Conservation (phyloP, 441 rosid genomes). For the Dalechampia spathulata region DNA sequence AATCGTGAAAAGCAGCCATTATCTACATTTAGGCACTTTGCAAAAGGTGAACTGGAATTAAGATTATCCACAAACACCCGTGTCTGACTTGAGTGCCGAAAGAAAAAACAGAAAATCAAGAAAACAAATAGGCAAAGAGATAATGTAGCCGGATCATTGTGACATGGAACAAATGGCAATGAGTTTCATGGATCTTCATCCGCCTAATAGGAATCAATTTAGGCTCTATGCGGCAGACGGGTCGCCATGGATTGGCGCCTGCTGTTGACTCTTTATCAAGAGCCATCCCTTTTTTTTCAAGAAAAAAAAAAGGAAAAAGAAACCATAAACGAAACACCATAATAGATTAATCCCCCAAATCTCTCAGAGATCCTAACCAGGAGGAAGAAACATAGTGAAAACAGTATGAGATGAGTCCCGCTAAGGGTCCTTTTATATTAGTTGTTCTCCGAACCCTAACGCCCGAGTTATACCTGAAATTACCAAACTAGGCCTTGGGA, state of each 20-base stretch:
- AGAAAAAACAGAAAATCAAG: too few species aligned
- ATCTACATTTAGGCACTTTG: slow-evolving; percentile 28
- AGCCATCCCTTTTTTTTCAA: too few species aligned
- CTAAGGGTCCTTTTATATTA: too few species aligned
- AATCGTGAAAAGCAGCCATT: slow-evolving; percentile 26
- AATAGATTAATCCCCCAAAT: too few species aligned
- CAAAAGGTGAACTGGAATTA: slow-evolving; percentile 29
- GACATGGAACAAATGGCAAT: slow-evolving; percentile 24
- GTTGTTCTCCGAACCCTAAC: too few species aligned
- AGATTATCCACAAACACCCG: slow-evolving; percentile 31
- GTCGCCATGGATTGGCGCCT: slow-evolving; percentile 32
- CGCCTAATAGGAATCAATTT: slow-evolving; percentile 21
- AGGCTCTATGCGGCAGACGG: slow-evolving; percentile 51
- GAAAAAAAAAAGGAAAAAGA: too few species aligned
- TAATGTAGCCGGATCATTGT: slow-evolving; percentile 28
- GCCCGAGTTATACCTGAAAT: too few species aligned
- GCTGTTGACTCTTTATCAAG: slow-evolving; percentile 37
- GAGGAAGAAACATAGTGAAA: too few species aligned
- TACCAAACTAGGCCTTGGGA: too few species aligned
- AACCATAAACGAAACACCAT: too few species aligned
- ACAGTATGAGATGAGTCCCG: too few species aligned
- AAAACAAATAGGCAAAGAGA: neutral
- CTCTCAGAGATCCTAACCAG: too few species aligned
- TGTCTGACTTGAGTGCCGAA: slow-evolving; percentile 33
- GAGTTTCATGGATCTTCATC: slow-evolving; percentile 39